Percentiles rank a stretch among this genome's conserved stretches.
These are phyloP conservation scores for Sugiyamaella castrensis DNA, from an alignment of 1,139 yeast species.

Conservation along the genomic window DNA sequence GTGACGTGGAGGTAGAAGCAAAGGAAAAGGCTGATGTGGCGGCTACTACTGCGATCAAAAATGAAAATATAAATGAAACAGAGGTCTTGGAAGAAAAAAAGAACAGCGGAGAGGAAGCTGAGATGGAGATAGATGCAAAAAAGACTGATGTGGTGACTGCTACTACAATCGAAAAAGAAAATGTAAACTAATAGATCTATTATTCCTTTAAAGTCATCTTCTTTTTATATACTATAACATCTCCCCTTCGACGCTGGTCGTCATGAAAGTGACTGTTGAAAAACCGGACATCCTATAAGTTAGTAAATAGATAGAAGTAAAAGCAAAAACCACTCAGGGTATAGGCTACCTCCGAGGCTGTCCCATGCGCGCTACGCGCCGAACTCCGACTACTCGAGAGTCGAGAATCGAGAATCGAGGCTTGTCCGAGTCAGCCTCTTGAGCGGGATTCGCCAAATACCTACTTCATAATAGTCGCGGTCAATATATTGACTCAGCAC, in stretches of 20 bases:
- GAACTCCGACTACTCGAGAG: too few relatives aligned
- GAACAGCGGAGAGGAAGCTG: conserved; percentile 2
- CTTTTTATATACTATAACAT: conserved; percentile 55
- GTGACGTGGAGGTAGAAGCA: conserved; percentile 10
- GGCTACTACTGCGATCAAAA: not conserved
- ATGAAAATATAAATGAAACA: not conserved
- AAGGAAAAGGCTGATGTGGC: not conserved
- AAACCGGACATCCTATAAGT: conserved; percentile 42
- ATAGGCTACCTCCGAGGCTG: too few relatives aligned
- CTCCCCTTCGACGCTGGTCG: conserved; percentile 79
- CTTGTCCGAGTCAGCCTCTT: too few relatives aligned
- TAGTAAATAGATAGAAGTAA: not conserved
- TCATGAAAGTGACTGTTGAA: conserved; percentile 86
- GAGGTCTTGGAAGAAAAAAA: conserved; percentile 4
- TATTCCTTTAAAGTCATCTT: not conserved
- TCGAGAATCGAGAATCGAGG: too few relatives aligned
- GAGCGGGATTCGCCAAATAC: too few relatives aligned
- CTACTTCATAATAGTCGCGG: conserved; percentile 46
- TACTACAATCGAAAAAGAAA: not conserved
- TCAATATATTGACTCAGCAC: conserved; percentile 43
- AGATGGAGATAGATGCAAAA: not conserved
- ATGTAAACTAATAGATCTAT: not conserved
- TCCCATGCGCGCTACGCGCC: conserved; percentile 1
- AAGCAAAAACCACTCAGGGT: too few relatives aligned
- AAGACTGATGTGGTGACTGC: not conserved